phyloP scores from a whole-genome alignment of 371 early-diverging fungal genomes.

The Lichtheimia hyalospora region DNA sequence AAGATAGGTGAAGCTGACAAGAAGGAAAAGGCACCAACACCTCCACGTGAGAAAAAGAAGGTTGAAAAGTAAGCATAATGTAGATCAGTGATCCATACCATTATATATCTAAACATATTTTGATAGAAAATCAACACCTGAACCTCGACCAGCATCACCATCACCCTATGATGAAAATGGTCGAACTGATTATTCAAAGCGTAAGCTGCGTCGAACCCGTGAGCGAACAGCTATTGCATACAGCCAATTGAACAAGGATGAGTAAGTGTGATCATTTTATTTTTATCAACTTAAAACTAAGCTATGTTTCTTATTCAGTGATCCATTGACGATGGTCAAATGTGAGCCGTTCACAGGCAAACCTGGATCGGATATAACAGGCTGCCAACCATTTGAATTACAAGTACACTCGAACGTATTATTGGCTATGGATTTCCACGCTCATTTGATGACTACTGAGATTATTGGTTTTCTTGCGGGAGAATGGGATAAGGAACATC shows the following conservation, averaged over 20 bases:
- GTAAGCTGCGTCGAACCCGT: constrained; percentile 37
- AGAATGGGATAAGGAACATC: constrained; percentile 59
- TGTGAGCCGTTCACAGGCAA: constrained; percentile 75
- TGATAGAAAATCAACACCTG: constrained; percentile 1
- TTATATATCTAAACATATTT: too few relatives aligned
- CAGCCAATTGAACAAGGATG: constrained; percentile 34
- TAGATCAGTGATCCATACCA: not conserved
- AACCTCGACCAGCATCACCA: not conserved
- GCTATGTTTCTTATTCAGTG: constrained; percentile 29
- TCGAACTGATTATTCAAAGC: constrained; percentile 44
- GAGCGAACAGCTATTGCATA: constrained; percentile 33
- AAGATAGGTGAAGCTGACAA: not conserved
- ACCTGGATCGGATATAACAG: constrained; percentile 65
- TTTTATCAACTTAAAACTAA: not conserved
- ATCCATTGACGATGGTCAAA: constrained; percentile 81
- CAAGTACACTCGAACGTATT: constrained; percentile 74
- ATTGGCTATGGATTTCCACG: constrained; percentile 86
- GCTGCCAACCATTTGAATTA: constrained; percentile 79
- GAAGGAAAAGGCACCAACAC: not conserved
- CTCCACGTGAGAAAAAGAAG: not conserved
- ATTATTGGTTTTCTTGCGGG: constrained; percentile 89
- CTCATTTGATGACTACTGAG: constrained; percentile 83
- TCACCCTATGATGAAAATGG: constrained; percentile 40
- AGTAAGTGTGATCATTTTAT: constrained; percentile 22
- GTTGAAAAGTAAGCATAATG: not conserved